Base-by-base conservation (phyloP, 2,329 filamentous ascomycete genomes). In the Neofusicoccum ribis region DNA sequence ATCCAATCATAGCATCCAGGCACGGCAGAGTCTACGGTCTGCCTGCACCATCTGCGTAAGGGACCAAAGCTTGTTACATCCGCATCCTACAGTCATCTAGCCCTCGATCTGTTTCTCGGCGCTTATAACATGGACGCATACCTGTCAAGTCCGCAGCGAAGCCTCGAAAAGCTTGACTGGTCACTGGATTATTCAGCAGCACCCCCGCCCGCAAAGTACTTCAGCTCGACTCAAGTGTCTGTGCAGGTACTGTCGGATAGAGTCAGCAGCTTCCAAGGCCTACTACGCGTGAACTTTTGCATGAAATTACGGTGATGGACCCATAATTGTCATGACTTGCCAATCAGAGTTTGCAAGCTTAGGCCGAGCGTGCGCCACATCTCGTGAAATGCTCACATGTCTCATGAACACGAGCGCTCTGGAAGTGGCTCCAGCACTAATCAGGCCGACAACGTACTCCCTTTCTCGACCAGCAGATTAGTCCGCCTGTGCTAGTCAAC, bases 21-120 rank as follows among this genome's bases (percentile, higher is more conserved):
- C 43, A 46, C 41, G 39, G 41, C 41, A 15, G 41, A 20, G 54
- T 20, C 15, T 34, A 31, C 27, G 27, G 27, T 31, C 27, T 31
- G 27, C 27, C 39, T 59, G 4, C 6, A 23, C 14, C 23, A 59
- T 59, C 23, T 3, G 31, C 43, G 27, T 36, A 31, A 47, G 27
- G 56, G 41, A 47, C 39, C 8, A n/a, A 41, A 60, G n/a, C 11
- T 36, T 37, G 56, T 47, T 60, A 60, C 56, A 60, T 31, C 56
- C 27, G 56, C 56, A 58, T 34, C 23, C 54, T 31, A 34, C 37
- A 43, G 37, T 27, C 37, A 56, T 43, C 36, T 11, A 11, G 23
- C 27, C 11, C 23, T 43, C 20, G 20, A 6, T 41, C 36, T 31
- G 1, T 44, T 23, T 12, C 23, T 58, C 41, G 54, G 54, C 39